Conservation (phyloP, 129 eudicot species). For the Rutidosis leptorrhynchoides region DNA sequence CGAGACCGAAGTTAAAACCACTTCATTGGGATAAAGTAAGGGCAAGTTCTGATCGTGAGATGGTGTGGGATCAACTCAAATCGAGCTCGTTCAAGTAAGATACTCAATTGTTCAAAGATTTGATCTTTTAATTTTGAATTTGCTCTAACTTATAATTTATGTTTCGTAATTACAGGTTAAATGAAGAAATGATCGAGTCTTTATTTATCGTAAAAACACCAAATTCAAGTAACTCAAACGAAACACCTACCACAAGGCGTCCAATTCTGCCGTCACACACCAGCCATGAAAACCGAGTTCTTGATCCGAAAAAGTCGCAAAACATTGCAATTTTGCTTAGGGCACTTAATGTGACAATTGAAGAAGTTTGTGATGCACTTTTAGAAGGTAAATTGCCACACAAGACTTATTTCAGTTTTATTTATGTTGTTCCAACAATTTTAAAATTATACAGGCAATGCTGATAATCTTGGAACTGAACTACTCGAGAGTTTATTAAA, state of each 20-base stretch:
- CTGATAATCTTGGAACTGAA: conserved; percentile 85
- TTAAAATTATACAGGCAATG: conserved; percentile 54
- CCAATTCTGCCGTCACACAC: conserved; percentile 50
- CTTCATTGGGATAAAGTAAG: conserved; percentile 99
- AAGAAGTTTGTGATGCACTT: conserved; percentile 95
- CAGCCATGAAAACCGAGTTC: conserved; percentile 65
- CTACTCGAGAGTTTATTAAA: conserved; percentile 91
- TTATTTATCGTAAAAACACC: conserved; percentile 75
- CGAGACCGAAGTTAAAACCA: conserved; percentile 78
- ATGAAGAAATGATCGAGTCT: conserved; percentile 97
- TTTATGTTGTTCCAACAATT: neutral
- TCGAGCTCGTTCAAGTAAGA: conserved; percentile 90
- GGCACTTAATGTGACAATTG: conserved; percentile 88
- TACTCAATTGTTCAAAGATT: neutral
- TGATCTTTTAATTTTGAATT: neutral
- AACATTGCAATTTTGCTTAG: conserved; percentile 80
- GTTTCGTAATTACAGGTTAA: conserved; percentile 55
- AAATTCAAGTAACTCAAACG: conserved; percentile 47
- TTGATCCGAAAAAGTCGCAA: conserved; percentile 92
- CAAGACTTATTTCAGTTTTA: neutral
- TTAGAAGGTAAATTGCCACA: conserved; percentile 60
- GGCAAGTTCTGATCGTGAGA: conserved; percentile 93
- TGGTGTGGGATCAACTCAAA: conserved; percentile 99
- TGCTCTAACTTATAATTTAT: conserved; percentile 2
- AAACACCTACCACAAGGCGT: conserved; percentile 39